Evolutionary conservation across 768 basidiomycete species (phyloP).

Genomic region (Hebeloma cylindrosporum): DNA sequence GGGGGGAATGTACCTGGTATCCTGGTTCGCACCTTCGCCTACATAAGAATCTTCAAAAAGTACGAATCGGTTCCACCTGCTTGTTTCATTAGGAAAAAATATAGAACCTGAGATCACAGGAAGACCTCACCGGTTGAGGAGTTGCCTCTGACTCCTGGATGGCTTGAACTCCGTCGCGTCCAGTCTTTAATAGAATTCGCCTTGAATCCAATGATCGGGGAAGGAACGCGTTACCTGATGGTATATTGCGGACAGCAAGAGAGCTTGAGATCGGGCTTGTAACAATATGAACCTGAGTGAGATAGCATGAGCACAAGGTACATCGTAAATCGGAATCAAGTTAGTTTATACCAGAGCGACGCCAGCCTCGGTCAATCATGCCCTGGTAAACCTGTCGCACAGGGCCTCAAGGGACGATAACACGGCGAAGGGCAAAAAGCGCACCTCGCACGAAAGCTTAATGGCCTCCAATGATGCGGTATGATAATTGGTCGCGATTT

Average conservation of each 20-base stretch:
- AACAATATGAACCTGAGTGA: conserved; percentile 63
- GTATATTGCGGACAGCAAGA: conserved; percentile 96
- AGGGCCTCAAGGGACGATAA: background rate
- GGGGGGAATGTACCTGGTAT: conserved; percentile 14
- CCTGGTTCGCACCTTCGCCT: conserved; percentile 29
- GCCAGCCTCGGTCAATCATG: conserved; percentile 87
- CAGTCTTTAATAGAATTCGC: conserved; percentile 44
- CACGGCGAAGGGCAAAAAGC: conserved; percentile 4
- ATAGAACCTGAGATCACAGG: background rate
- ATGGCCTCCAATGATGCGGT: conserved; percentile 49
- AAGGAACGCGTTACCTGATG: conserved; percentile 60
- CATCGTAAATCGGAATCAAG: background rate
- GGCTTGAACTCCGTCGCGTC: conserved; percentile 67
- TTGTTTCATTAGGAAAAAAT: background rate
- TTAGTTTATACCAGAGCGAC: conserved; percentile 64
- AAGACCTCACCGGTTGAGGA: conserved; percentile 61
- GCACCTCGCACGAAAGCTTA: conserved; percentile 55
- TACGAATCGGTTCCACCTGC: conserved; percentile 75
- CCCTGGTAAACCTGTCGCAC: conserved; percentile 63
- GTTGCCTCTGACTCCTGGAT: conserved; percentile 72
- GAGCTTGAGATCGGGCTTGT: conserved; percentile 78
- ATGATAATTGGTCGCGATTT: conserved; percentile 41
- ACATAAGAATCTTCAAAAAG: conserved; percentile 39
- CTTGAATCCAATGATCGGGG: conserved; percentile 4
- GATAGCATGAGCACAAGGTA: background rate